Base-by-base conservation (phyloP, 306 rosid genomes). In the Inga leiocalycina region DNA sequence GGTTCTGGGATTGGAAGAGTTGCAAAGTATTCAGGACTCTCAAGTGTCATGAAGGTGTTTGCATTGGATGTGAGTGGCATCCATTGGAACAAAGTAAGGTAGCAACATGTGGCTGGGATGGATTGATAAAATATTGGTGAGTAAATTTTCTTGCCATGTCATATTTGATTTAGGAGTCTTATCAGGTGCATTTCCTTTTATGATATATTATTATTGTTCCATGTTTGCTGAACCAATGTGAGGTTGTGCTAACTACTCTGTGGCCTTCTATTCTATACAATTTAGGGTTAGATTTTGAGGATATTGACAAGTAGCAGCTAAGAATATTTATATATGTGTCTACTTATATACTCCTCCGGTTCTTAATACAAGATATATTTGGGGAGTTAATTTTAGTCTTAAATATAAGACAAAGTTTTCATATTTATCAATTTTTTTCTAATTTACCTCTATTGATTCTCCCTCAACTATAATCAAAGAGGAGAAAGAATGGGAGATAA, bases 1-100 rank as follows among this genome's bases (percentile, higher is more conserved):
- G 99, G 98, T 97, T 97, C 84, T 97, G 97, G 99, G 99, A 97
- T 76, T 97, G 99, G 99, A 97, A 97, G 89, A 90, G 94, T 80
- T 97, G 99, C 93, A 94, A 94, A 90, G 97, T 92, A 34, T 96
- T 92, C 84, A 91, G 97, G 88, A 97, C 97, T 81, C 93, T 97
- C 52, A 94, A 88, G 89, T 97, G 98, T 88, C 98, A 94, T 3
- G 97, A 92, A 64, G 97, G 97, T 32, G 99, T 97, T 14, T 92
- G 97, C 91, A 97, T 97, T 88, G 98, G 98, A 76, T 77, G 86
- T 35, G 91, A 85, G 82, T 94, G 99, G 99, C 99, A 97, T 85
- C 99, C 98, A 10, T 71, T 97, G 86, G 99, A 94, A 79, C 97
- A 92, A 84, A 97, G 99, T 81, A 97, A 92, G 85, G 99, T 97